These are phyloP conservation scores for maize (Zea mays) DNA, from an alignment of 176 grass and related monocot genomes.

Conservation along the genomic window DNA sequence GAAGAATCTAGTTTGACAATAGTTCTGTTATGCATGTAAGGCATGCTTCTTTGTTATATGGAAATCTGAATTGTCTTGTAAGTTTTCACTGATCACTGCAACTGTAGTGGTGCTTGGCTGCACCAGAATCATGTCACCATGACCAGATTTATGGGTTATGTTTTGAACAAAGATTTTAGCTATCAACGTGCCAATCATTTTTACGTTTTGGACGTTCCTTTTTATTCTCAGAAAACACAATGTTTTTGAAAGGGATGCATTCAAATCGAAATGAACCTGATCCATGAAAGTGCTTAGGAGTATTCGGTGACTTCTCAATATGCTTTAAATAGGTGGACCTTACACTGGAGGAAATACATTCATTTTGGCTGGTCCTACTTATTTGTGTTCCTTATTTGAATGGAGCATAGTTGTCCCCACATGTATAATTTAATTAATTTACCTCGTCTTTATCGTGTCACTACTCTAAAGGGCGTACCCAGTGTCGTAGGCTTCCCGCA, in stretches of 20 bases:
- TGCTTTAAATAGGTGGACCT: slow-evolving; percentile 21
- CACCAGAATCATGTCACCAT: background rate
- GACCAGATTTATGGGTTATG: background rate
- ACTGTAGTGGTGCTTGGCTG: background rate
- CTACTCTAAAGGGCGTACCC: no score
- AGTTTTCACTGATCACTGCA: background rate
- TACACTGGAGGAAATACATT: slow-evolving; percentile 18
- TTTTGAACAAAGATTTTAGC: slow-evolving; percentile 30
- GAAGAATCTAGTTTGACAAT: background rate
- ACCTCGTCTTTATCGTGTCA: background rate
- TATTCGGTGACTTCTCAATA: slow-evolving; percentile 19
- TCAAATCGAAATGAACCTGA: background rate
- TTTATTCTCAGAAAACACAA: background rate
- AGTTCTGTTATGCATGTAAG: background rate
- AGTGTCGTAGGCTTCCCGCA: no score
- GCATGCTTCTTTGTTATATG: slow-evolving; percentile 2
- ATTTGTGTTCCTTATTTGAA: slow-evolving; percentile 1
- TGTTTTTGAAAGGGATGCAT: background rate
- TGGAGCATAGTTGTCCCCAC: slow-evolving; percentile 11
- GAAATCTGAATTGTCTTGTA: background rate
- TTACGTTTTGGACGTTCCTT: slow-evolving; percentile 1
- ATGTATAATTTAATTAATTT: slow-evolving; percentile 16
- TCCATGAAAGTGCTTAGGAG: background rate
- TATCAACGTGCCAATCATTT: background rate
- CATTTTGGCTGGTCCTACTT: slow-evolving; percentile 22